Percentiles rank a stretch among this genome's conserved stretches.
phyloP scores from a whole-genome alignment of 164 flowering plant species.

The Vitis amurensis region DNA sequence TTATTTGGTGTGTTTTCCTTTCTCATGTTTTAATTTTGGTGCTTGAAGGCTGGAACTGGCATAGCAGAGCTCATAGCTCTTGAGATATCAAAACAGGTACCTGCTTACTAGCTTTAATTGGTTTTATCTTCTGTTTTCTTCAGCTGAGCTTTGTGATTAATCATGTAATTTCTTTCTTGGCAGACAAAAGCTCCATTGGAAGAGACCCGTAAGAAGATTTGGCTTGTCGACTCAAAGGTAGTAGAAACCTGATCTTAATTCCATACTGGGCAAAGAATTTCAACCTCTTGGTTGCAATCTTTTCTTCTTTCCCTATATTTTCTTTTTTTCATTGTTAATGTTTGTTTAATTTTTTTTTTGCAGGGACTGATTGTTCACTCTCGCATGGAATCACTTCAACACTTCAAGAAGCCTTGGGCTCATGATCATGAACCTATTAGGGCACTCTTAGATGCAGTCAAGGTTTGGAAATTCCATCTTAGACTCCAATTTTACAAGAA shows the following conservation, averaged over 20 bases:
- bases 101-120: neutral
- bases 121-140: neutral
- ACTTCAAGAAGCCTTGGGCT: constrained; percentile 72
- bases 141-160: neutral
- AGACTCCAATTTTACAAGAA: neutral
- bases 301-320: neutral
- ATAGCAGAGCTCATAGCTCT: constrained; percentile 77
- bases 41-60: constrained; percentile 71
- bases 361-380: constrained; percentile 68
- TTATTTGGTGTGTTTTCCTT: neutral
- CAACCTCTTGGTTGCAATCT: neutral
- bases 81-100: constrained; percentile 57
- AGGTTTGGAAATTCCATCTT: constrained; percentile 29
- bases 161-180: neutral
- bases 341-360: neutral
- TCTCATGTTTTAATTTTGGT: constrained; percentile 15
- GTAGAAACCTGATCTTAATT: neutral
- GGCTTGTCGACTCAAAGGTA: constrained; percentile 79
- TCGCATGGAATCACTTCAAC: constrained; percentile 58
- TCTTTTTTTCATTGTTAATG: neutral
- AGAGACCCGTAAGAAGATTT: constrained; percentile 56
- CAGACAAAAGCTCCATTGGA: constrained; percentile 52
- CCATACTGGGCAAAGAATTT: neutral
- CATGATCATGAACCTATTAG: constrained; percentile 64
- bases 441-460: constrained; percentile 51